Evolutionary conservation across 2,329 filamentous ascomycete species (phyloP).

Genomic region (Colletotrichum ledebouriae): DNA sequence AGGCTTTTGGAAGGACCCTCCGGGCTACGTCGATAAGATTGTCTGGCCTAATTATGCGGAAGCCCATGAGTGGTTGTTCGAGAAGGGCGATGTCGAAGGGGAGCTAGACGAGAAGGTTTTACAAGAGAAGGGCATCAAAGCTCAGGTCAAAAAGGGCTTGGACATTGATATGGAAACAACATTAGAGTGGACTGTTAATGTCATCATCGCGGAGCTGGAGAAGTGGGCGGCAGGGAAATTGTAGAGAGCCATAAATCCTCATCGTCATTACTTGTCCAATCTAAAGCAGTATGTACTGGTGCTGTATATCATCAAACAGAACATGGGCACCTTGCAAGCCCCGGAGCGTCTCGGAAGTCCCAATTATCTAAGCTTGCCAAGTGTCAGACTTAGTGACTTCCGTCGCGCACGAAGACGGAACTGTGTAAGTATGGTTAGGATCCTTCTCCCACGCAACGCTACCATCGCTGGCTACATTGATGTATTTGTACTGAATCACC

Average conservation of each 20-base stretch:
- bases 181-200: slow-evolving; percentile 77
- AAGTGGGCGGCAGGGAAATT: slow-evolving; percentile 3
- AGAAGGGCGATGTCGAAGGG: slow-evolving; percentile 75
- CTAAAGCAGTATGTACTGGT: too few relatives aligned
- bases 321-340: not conserved
- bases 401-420: slow-evolving; percentile 49
- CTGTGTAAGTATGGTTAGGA: slow-evolving; percentile 60
- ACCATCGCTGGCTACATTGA: slow-evolving; percentile 69
- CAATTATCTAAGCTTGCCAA: slow-evolving; percentile 49
- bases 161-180: slow-evolving; percentile 72
- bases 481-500: slow-evolving; percentile 76
- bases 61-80: slow-evolving; percentile 85
- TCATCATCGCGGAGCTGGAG: slow-evolving; percentile 65
- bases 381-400: slow-evolving; percentile 48
- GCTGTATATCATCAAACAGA: too few relatives aligned
- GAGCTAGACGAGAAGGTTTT: slow-evolving; percentile 62
- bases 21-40: slow-evolving; percentile 91
- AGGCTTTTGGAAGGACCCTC: slow-evolving; percentile 96
- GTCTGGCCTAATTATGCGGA: slow-evolving; percentile 96
- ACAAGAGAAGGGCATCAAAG: slow-evolving; percentile 59
- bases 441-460: slow-evolving; percentile 75
- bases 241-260: not conserved
- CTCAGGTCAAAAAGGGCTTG: slow-evolving; percentile 60
- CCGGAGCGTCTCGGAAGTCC: not conserved
- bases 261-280: not conserved